Evolutionary conservation across 2,329 filamentous ascomycete genomes (phyloP).

Genomic region (Chaetomium globosum): DNA sequence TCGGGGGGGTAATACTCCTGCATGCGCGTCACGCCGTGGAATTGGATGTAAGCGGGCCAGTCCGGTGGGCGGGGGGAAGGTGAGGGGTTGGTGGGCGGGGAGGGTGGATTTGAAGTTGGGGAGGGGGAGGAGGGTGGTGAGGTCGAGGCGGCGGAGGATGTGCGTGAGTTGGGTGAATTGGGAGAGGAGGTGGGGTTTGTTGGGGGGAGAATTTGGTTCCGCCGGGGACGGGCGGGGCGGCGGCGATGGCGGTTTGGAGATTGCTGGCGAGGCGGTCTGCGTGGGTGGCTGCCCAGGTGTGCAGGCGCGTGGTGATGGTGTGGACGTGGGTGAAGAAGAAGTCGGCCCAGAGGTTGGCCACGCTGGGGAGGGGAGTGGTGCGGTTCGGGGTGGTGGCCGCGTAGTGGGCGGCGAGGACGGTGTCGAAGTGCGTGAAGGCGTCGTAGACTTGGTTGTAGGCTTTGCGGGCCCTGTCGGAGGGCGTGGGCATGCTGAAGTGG

Average conservation of each 20-base stretch:
- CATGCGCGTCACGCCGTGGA: neutral
- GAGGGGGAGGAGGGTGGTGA: neutral
- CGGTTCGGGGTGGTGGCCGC: neutral
- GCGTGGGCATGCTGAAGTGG: slow-evolving; percentile 19
- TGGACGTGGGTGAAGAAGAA: slow-evolving; percentile 26
- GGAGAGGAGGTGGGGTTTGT: neutral
- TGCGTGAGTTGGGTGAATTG: neutral
- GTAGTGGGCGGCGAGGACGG: neutral
- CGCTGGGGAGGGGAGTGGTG: neutral
- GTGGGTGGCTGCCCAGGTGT: slow-evolving; percentile 18
- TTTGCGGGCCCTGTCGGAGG: neutral
- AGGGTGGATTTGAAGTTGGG: neutral
- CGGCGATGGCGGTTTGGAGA: neutral
- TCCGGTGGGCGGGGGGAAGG: neutral
- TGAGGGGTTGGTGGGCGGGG: neutral
- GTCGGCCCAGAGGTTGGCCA: slow-evolving; percentile 26
- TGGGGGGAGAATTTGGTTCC: neutral
- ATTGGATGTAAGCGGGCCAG: neutral
- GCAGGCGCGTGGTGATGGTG: slow-evolving; percentile 19
- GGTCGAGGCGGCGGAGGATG: neutral
- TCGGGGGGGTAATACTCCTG: neutral
- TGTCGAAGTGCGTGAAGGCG: neutral
- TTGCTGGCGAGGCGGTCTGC: neutral
- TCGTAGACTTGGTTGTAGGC: neutral
- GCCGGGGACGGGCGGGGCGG: neutral